Conservation (phyloP, 2,329 filamentous ascomycete genomes). For the Zalaria obscura region DNA sequence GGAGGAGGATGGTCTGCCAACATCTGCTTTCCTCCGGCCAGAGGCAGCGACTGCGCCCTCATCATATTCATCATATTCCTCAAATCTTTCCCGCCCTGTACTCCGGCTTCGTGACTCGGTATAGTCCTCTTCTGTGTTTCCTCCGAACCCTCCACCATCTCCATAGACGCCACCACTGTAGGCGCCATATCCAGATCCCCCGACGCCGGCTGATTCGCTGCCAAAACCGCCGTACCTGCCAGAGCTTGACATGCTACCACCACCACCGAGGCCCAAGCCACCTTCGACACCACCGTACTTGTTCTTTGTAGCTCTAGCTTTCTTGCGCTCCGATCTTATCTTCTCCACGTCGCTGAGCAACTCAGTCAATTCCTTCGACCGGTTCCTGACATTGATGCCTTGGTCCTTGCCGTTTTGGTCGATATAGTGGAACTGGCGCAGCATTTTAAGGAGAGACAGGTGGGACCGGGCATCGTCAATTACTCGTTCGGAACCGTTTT, state of each 20-base stretch:
- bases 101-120: constrained; percentile 54
- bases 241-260: constrained; percentile 34
- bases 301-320: constrained; percentile 75
- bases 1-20: constrained; percentile 14
- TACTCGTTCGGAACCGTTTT: constrained; percentile 93
- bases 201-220: constrained; percentile 46
- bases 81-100: constrained; percentile 61
- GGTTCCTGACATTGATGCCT: constrained; percentile 91
- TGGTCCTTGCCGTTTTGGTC: constrained; percentile 95
- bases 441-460: constrained; percentile 91
- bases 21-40: constrained; percentile 35
- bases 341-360: constrained; percentile 84
- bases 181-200: constrained; percentile 39
- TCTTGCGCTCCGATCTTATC: constrained; percentile 65
- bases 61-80: constrained; percentile 95
- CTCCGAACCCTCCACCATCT: constrained; percentile 89
- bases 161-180: constrained; percentile 72
- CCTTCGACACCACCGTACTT: constrained; percentile 95
- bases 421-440: constrained; percentile 96
- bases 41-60: constrained; percentile 48
- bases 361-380: constrained; percentile 88
- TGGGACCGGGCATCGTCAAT: constrained; percentile 95
- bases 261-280: constrained; percentile 46
- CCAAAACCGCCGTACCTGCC: constrained; percentile 82
- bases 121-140: constrained; percentile 45